Base-by-base conservation (phyloP, 257 asterid genomes). In the Ilex asprella region DNA sequence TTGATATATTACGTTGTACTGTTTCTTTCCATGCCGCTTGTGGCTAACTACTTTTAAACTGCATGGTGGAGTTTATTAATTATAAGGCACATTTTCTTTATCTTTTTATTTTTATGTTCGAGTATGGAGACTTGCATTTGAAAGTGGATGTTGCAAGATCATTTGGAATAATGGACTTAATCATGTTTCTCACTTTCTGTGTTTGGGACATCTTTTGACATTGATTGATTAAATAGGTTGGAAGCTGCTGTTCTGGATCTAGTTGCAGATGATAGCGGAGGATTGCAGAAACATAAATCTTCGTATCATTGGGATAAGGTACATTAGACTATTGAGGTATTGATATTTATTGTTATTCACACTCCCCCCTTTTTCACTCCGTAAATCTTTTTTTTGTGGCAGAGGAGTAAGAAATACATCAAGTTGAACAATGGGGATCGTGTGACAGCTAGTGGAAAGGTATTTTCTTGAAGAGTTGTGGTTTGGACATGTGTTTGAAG, bases 301-400 rank as follows among this genome's bases (percentile, higher is more conserved):
- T 30, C 88, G 14, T 87, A 75, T 71, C 99, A 92, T 73, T 92
- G 99, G 99, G 99, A 92, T 65, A 92, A 83, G 96, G 99, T 92
- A 77, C 70, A 43, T 61, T 50, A 21, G 56, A 39, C 65, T 67
- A 27, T 68, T 52, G 29, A 55, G 4, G 52, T 46, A 46, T 46
- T 6, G 52, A 46, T 14, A 46, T 46, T 46, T 46, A 10, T 12
- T 41, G 47, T 41, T 41, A 11, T 14, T 46, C n/a, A 4, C 12
- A 14, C 10, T 46, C 13, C 10, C 3, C 11, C 52, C 12, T 59
- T 46, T 56, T 43, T 60, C 50, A 16, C 35, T 66, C 56, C 27
- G 46, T 21, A 39, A 41, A 13, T 32, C 29, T 68, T 16, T 13
- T 13, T 55, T 11, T 63, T 66, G 66, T 70, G 59, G 69, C 96